phyloP scores from a whole-genome alignment of 768 basidiomycete genomes.

The Mycena rosella region DNA sequence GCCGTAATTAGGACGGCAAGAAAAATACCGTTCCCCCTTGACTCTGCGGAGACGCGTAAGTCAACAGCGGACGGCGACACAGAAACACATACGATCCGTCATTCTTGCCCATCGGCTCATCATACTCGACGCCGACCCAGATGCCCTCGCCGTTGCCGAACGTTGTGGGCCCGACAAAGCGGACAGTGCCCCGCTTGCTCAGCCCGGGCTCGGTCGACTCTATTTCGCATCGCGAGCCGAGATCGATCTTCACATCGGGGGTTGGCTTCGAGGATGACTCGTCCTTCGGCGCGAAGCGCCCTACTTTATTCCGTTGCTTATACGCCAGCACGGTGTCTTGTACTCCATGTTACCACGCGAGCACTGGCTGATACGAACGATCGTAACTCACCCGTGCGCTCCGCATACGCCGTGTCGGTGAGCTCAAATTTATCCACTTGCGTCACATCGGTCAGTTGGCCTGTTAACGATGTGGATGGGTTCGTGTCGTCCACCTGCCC shows the following conservation, averaged over 20 bases:
- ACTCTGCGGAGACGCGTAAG: conserved; percentile 63
- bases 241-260: conserved; percentile 60
- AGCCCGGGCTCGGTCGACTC: conserved; percentile 77
- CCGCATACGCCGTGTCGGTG: conserved; percentile 83
- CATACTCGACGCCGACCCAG: conserved; percentile 96
- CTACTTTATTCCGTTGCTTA: conserved; percentile 88
- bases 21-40: conserved; percentile 88
- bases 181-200: conserved; percentile 84
- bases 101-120: conserved; percentile 96
- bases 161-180: conserved; percentile 85
- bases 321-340: conserved; percentile 91
- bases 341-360: conserved; percentile 16
- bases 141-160: conserved; percentile 75
- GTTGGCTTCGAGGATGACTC: conserved; percentile 45
- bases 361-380: not conserved
- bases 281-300: conserved; percentile 81
- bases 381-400: conserved; percentile 72
- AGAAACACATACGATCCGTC: conserved; percentile 85
- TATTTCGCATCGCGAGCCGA: conserved; percentile 88
- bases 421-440: conserved; percentile 96
- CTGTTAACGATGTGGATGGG: conserved; percentile 80
- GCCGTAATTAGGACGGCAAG: conserved; percentile 81
- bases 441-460: conserved; percentile 86
- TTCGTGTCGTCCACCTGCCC: conserved; percentile 79
- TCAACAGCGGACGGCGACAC: not conserved